These are phyloP conservation scores for Salix caprea DNA, from an alignment of 345 rosid genomes.

Conservation along the genomic window DNA sequence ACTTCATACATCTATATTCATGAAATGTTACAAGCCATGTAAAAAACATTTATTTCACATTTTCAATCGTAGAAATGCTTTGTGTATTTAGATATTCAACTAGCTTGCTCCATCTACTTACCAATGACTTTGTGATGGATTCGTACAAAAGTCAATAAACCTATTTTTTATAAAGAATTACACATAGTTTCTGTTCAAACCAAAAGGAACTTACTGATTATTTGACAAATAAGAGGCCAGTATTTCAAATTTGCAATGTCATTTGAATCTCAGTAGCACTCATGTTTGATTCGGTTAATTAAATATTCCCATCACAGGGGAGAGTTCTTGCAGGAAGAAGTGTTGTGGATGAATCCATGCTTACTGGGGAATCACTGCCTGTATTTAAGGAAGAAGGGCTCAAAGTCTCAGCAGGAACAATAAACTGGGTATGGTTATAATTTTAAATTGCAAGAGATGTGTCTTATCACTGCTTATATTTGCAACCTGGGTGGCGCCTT, in stretches of 20 bases:
- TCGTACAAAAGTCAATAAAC: neutral
- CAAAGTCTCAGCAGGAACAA: slow-evolving; percentile 84
- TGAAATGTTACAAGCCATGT: neutral
- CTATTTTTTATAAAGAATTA: neutral
- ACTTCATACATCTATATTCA: neutral
- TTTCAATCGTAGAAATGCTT: neutral
- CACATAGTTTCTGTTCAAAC: neutral
- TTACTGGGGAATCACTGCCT: slow-evolving; percentile 94
- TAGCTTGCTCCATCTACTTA: neutral
- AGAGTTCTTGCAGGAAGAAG: slow-evolving; percentile 87
- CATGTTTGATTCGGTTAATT: slow-evolving; percentile 15
- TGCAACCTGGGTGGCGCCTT: neutral
- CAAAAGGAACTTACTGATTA: neutral
- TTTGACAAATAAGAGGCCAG: neutral
- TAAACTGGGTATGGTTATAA: slow-evolving; percentile 66
- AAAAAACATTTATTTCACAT: neutral
- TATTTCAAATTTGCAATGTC: neutral
- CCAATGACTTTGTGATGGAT: neutral
- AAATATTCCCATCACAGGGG: slow-evolving; percentile 46
- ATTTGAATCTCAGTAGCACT: neutral
- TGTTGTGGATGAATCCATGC: slow-evolving; percentile 96
- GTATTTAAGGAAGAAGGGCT: slow-evolving; percentile 75
- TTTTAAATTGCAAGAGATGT: slow-evolving; percentile 5
- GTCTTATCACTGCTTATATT: slow-evolving; percentile 1
- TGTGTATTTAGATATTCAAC: slow-evolving; percentile 2